Evolutionary conservation across 306 rosid species (phyloP).

Genomic region (Sindora glabra): DNA sequence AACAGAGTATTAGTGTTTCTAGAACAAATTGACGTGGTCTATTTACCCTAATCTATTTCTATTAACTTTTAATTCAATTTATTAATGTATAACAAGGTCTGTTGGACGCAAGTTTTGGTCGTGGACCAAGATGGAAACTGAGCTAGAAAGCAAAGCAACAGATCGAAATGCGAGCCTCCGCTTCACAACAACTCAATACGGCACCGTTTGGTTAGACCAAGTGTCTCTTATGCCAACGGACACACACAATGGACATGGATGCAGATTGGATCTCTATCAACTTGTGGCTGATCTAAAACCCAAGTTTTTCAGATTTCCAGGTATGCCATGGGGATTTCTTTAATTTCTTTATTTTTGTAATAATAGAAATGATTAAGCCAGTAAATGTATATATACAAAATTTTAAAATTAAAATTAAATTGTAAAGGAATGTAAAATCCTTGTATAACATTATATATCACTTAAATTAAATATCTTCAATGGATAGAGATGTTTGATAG

Average conservation of each 20-base stretch:
- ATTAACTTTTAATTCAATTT: neutral
- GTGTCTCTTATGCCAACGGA: slow-evolving; percentile 33
- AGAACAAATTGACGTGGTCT: no score
- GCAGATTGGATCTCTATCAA: slow-evolving; percentile 49
- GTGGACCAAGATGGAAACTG: slow-evolving; percentile 22
- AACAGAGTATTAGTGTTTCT: no score
- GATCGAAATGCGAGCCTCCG: slow-evolving; percentile 5
- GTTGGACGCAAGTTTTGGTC: slow-evolving; percentile 21
- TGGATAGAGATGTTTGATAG: no score
- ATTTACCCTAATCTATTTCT: no score
- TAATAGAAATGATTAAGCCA: no score
- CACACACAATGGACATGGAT: slow-evolving; percentile 64
- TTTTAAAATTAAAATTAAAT: no score
- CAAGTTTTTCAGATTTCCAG: slow-evolving; percentile 74
- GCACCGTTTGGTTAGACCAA: slow-evolving; percentile 32
- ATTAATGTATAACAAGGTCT: slow-evolving; percentile 35
- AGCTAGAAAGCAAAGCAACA: slow-evolving; percentile 3
- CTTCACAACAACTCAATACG: slow-evolving; percentile 25
- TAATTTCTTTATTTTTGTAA: no score
- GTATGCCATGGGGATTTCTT: slow-evolving; percentile 27
- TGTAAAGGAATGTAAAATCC: no score
- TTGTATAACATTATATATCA: no score
- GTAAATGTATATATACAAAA: no score
- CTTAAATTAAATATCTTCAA: no score
- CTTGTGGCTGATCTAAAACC: slow-evolving; percentile 55